phyloP scores from a whole-genome alignment of 208 protist species.

The Perkinsela sp. region DNA sequence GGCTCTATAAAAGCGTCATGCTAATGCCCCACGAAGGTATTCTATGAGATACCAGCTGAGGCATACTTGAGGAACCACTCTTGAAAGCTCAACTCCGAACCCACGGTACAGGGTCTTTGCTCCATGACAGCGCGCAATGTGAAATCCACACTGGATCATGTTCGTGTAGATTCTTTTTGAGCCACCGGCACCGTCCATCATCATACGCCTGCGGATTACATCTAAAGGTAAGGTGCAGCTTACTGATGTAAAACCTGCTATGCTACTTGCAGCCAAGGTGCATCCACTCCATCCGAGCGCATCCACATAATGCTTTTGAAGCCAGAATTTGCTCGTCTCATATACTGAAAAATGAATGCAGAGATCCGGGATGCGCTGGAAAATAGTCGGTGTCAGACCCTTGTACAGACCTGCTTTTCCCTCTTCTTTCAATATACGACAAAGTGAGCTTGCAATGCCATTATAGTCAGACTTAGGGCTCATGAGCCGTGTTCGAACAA shows the following conservation, averaged over 20 bases:
- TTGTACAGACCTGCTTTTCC: slow-evolving; percentile 41
- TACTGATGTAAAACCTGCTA: slow-evolving; percentile 36
- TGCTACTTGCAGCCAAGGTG: slow-evolving; percentile 24
- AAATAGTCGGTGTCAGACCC: slow-evolving; percentile 35
- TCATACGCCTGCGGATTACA: slow-evolving; percentile 49
- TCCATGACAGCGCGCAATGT: slow-evolving; percentile 29
- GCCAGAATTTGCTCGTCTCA: slow-evolving; percentile 42
- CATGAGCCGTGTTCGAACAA: slow-evolving; percentile 60
- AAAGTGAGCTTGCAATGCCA: slow-evolving; percentile 20
- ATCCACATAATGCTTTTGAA: slow-evolving; percentile 15
- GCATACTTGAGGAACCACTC: slow-evolving; percentile 53
- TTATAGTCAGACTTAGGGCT: slow-evolving; percentile 27
- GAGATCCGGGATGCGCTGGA: slow-evolving; percentile 56
- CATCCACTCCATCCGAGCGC: slow-evolving; percentile 11
- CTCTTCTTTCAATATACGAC: slow-evolving; percentile 29
- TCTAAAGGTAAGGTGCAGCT: slow-evolving; percentile 33
- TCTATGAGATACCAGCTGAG: slow-evolving; percentile 66
- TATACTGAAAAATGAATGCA: slow-evolving; percentile 53
- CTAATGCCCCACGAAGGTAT: not conserved
- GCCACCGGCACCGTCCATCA: slow-evolving; percentile 35
- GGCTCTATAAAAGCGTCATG: too few relatives aligned
- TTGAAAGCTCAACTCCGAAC: slow-evolving; percentile 23
- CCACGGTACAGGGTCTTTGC: slow-evolving; percentile 40
- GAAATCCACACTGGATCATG: slow-evolving; percentile 21
- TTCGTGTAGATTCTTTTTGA: slow-evolving; percentile 24